Percentiles rank a stretch among this genome's conserved stretches.
Conservation (phyloP, 1,284 basidiomycete genomes). For the Leccinum pachyderme region DNA sequence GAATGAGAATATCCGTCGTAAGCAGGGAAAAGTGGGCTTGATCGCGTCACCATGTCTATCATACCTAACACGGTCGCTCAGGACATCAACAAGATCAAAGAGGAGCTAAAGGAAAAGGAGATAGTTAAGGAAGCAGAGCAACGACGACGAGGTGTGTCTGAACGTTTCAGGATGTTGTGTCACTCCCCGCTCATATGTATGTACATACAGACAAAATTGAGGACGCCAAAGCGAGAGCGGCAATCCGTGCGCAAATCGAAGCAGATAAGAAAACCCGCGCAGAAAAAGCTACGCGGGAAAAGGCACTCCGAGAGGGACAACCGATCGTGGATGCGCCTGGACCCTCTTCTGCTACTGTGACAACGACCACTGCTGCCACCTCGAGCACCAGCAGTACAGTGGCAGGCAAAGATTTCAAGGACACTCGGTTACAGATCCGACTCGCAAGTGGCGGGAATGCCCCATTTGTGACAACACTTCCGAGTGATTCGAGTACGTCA, state of each 20-base stretch:
- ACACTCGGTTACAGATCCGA: slow-evolving; percentile 84
- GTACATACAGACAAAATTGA: slow-evolving; percentile 69
- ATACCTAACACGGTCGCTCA: slow-evolving; percentile 25
- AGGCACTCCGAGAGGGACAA: slow-evolving; percentile 79
- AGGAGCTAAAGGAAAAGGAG: slow-evolving; percentile 80
- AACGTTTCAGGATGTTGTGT: not conserved
- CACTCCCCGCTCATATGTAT: not conserved
- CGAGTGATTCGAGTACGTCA: slow-evolving; percentile 74
- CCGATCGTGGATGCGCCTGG: slow-evolving; percentile 38
- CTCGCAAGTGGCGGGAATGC: slow-evolving; percentile 69
- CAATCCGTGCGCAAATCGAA: slow-evolving; percentile 90
- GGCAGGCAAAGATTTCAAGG: slow-evolving; percentile 73
- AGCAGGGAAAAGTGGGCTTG: slow-evolving; percentile 71
- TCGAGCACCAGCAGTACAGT: slow-evolving; percentile 38
- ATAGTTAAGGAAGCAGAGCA: slow-evolving; percentile 76
- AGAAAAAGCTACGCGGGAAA: slow-evolving; percentile 84
- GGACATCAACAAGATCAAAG: slow-evolving; percentile 73
- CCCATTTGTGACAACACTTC: slow-evolving; percentile 77
- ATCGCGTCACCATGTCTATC: not conserved
- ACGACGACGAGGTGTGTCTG: slow-evolving; percentile 65
- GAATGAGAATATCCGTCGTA: slow-evolving; percentile 81
- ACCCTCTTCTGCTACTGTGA: slow-evolving; percentile 17
- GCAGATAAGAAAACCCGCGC: slow-evolving; percentile 88
- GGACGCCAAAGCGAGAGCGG: slow-evolving; percentile 80
- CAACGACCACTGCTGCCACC: slow-evolving; percentile 34